These are phyloP conservation scores for Anthracocystis setariae DNA, from an alignment of 1,284 basidiomycete species.

Conservation along the genomic window DNA sequence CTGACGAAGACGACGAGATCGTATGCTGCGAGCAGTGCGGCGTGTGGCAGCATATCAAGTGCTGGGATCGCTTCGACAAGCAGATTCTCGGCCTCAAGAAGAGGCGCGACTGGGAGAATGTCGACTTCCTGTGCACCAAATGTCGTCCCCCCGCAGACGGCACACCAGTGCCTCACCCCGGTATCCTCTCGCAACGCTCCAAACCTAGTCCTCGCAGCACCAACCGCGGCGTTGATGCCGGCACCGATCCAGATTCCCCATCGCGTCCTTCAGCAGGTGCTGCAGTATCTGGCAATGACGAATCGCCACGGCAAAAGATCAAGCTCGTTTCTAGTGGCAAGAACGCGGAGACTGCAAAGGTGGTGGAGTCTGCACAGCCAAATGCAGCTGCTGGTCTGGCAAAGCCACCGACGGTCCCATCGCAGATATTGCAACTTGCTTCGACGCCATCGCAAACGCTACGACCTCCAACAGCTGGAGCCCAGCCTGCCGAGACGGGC, in stretches of 20 bases:
- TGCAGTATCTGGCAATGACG: constrained; percentile 9
- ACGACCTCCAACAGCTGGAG: constrained; percentile 17
- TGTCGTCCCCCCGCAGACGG: constrained; percentile 47
- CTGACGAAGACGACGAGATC: constrained; percentile 78
- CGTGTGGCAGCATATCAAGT: constrained; percentile 73
- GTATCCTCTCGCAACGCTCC: constrained; percentile 21
- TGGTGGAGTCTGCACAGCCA: background rate
- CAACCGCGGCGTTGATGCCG: constrained; percentile 10
- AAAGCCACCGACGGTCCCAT: constrained; percentile 23
- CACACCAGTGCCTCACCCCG: constrained; percentile 31
- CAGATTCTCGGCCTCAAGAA: constrained; percentile 30
- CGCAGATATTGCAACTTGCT: constrained; percentile 22
- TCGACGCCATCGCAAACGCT: constrained; percentile 18
- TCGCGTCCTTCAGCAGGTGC: constrained; percentile 9
- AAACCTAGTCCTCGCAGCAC: constrained; percentile 34
- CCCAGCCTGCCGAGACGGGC: constrained; percentile 37
- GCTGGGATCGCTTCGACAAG: constrained; percentile 65
- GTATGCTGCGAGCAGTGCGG: constrained; percentile 81
- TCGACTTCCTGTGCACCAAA: constrained; percentile 57
- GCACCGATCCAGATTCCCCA: constrained; percentile 25
- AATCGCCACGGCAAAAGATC: constrained; percentile 33
- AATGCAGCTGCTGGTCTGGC: constrained; percentile 5
- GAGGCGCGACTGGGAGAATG: constrained; percentile 55
- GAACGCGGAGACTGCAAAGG: constrained; percentile 7
- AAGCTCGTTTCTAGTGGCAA: constrained; percentile 22